Evolutionary conservation across 148 eudicot species (phyloP), one percentile per base, ranked within the genome.

Genomic region (Talinum fruticosum): DNA sequence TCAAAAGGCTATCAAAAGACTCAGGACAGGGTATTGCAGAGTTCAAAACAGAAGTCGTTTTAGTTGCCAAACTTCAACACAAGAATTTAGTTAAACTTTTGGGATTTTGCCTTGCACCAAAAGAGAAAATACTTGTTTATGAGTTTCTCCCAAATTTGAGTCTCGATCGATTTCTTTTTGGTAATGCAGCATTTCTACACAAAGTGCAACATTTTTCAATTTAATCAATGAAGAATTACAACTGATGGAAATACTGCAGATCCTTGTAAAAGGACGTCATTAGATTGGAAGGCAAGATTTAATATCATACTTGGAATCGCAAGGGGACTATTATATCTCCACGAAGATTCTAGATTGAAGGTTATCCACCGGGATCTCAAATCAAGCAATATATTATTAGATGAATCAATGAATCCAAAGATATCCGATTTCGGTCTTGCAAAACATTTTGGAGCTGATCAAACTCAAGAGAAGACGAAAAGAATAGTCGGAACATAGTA

Each of bases 351-450:
- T n/a, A n/a, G n/a, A n/a, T n/a, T n/a, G n/a, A n/a, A n/a, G n/a
- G n/a, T n/a, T n/a, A n/a, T n/a, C n/a, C n/a, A n/a, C n/a, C n/a
- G n/a, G n/a, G n/a, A n/a, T n/a, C n/a, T n/a, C n/a, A n/a, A n/a
- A n/a, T n/a, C n/a, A n/a, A n/a, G n/a, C n/a, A n/a, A n/a, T n/a
- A n/a, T n/a, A n/a, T n/a, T n/a, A n/a, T n/a, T n/a, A n/a, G n/a
- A n/a, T n/a, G n/a, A n/a, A n/a, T n/a, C n/a, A n/a, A n/a, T n/a
- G n/a, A n/a, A n/a, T n/a, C n/a, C n/a, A n/a, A n/a, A n/a, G n/a
- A n/a, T n/a, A n/a, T n/a, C 86, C 0, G 84, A 84, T 72, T 84
- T 84, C 57, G 85, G 87, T 19, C 21, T 85, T 74, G 87, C 87
- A 35, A 85, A 68, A 45, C 66, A 72, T n/a, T 79, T 82, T 68